phyloP scores from a whole-genome alignment of 73 alveolate species.

The Uronychia setigera region DNA sequence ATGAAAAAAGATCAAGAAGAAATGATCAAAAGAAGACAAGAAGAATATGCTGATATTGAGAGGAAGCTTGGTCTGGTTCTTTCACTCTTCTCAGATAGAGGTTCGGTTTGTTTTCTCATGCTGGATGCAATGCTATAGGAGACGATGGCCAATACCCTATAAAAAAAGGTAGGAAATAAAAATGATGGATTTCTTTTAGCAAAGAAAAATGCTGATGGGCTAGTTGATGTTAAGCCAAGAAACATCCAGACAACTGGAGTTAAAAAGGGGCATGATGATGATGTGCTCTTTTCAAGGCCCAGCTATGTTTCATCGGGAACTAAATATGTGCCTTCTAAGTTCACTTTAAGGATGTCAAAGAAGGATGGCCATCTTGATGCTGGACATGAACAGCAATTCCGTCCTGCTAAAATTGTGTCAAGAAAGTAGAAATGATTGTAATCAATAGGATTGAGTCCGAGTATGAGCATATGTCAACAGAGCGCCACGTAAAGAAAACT shows the following conservation, averaged over 20 bases:
- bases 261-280: background rate
- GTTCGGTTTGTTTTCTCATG: background rate
- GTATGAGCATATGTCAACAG: background rate
- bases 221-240: background rate
- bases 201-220: slow-evolving; percentile 6
- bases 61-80: too few relatives aligned
- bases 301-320: background rate
- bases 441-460: background rate
- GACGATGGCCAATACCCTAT: background rate
- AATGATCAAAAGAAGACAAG: too few relatives aligned
- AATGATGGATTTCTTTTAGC: background rate
- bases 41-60: too few relatives aligned
- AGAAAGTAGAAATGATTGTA: background rate
- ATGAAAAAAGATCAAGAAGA: too few relatives aligned
- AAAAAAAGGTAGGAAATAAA: background rate
- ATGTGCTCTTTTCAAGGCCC: background rate
- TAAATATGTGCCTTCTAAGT: background rate
- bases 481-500: slow-evolving; percentile 11
- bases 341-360: background rate
- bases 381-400: background rate
- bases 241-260: background rate
- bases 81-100: background rate
- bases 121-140: slow-evolving; percentile 9
- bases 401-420: background rate
- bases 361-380: slow-evolving; percentile 6